phyloP scores from a whole-genome alignment of 176 grass and related monocot genomes.

The Oryza rufipogon region DNA sequence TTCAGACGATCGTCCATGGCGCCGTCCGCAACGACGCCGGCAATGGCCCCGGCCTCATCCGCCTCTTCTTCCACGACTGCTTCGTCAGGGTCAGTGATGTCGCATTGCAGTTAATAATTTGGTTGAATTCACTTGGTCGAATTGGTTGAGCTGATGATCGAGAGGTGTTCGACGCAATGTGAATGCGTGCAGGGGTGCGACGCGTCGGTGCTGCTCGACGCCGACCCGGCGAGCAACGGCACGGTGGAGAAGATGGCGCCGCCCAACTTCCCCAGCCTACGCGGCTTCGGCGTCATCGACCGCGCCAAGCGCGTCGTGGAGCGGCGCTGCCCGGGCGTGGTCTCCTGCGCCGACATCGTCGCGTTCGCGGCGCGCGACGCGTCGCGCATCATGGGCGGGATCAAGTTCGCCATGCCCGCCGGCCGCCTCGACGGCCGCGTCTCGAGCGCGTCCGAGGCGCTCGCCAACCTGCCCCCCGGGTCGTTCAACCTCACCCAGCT shows the following conservation, averaged over 20 bases:
- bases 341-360: slow-evolving; percentile 69
- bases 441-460: slow-evolving; percentile 46
- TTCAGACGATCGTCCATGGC: slow-evolving; percentile 47
- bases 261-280: slow-evolving; percentile 44
- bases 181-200: slow-evolving; percentile 57
- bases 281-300: slow-evolving; percentile 61
- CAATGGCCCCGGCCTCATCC: slow-evolving; percentile 66
- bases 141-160: too few relatives aligned
- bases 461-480: slow-evolving; percentile 33
- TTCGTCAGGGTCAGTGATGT: slow-evolving; percentile 55
- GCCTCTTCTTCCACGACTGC: slow-evolving; percentile 81
- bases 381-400: slow-evolving; percentile 50
- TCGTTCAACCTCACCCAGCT: slow-evolving; percentile 46
- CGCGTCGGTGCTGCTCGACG: slow-evolving; percentile 67
- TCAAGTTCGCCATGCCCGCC: slow-evolving; percentile 53
- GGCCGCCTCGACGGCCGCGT: slow-evolving; percentile 67
- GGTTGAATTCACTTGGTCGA: too few relatives aligned
- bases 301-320: slow-evolving; percentile 55
- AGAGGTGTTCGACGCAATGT: too few relatives aligned
- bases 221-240: slow-evolving; percentile 12
- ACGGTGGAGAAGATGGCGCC: slow-evolving; percentile 54
- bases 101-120: not conserved
- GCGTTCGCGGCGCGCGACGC: slow-evolving; percentile 69
- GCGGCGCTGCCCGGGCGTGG: slow-evolving; percentile 38
- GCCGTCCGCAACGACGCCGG: slow-evolving; percentile 46